Conservation (phyloP, 768 basidiomycete genomes). For the Lenzites betulinus region DNA sequence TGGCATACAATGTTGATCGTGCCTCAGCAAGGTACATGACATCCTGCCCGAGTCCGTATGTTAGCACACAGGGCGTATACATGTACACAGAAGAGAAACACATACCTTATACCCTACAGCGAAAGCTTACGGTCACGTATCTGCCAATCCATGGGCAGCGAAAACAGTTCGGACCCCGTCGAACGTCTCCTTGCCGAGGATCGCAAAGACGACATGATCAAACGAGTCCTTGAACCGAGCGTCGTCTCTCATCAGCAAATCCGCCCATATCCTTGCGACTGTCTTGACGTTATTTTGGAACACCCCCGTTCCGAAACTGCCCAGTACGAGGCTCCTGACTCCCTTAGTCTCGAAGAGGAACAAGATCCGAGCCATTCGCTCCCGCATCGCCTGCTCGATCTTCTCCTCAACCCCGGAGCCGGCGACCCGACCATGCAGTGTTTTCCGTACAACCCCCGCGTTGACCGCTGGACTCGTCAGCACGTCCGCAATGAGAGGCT, state of each 20-base stretch:
- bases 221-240: conserved; percentile 63
- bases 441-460: conserved; percentile 50
- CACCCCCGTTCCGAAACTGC: conserved; percentile 79
- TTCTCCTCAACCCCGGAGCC: conserved; percentile 29
- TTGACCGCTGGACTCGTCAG: conserved; percentile 78
- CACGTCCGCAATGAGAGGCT: conserved; percentile 63
- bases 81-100: not conserved
- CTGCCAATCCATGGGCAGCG: conserved; percentile 1
- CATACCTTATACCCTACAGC: not conserved
- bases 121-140: not conserved
- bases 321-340: conserved; percentile 61
- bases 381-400: conserved; percentile 62
- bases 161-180: conserved; percentile 43
- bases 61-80: not conserved
- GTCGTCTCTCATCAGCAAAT: conserved; percentile 49
- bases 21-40: conserved; percentile 5
- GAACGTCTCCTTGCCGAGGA: conserved; percentile 54
- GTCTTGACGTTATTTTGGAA: conserved; percentile 64
- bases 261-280: conserved; percentile 66
- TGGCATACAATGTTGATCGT: not conserved
- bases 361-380: conserved; percentile 70
- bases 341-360: conserved; percentile 65
- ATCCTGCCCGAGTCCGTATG: not conserved
- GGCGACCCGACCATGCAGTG: conserved; percentile 20
- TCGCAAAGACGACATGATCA: conserved; percentile 66